phyloP scores from a whole-genome alignment of 768 basidiomycete genomes.

The Infundibulicybe gibba region DNA sequence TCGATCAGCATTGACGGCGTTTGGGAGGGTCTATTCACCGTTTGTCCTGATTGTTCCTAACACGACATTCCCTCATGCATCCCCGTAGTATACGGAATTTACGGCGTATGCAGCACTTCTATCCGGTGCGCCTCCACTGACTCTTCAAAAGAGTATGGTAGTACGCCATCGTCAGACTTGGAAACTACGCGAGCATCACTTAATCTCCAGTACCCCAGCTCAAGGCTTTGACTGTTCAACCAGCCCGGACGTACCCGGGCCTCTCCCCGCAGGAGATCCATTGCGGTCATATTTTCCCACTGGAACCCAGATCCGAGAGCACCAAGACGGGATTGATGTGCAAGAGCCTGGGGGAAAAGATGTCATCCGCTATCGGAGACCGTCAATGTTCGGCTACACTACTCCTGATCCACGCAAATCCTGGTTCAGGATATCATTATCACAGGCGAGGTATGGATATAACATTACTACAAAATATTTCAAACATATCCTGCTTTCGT shows the following conservation, averaged over 20 bases:
- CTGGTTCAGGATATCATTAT: constrained; percentile 60
- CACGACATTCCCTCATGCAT: background rate
- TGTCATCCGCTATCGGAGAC: constrained; percentile 26
- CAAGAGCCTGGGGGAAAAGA: constrained; percentile 35
- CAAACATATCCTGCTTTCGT: constrained; percentile 1
- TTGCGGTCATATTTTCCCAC: constrained; percentile 59
- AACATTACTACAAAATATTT: background rate
- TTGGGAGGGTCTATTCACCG: constrained; percentile 81
- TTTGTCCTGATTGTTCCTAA: constrained; percentile 25
- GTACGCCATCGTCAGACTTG: constrained; percentile 89
- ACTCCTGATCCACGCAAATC: constrained; percentile 12
- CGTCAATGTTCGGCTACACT: constrained; percentile 4
- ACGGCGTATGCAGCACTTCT: constrained; percentile 76
- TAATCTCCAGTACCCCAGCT: constrained; percentile 28
- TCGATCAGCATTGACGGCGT: constrained; percentile 58
- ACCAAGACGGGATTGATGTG: constrained; percentile 42
- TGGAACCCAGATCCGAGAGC: constrained; percentile 47
- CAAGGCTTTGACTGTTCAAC: constrained; percentile 11
- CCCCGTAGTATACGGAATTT: constrained; percentile 74
- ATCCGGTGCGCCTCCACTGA: constrained; percentile 59
- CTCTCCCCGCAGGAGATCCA: constrained; percentile 57
- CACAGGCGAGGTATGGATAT: constrained; percentile 59
- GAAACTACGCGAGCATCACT: constrained; percentile 78
- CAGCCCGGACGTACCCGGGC: constrained; percentile 4
- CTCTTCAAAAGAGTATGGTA: constrained; percentile 70